Evolutionary conservation across 441 rosid species (phyloP), one percentile per base, ranked within the genome.

Genomic region (Arabidopsis lyrata): DNA sequence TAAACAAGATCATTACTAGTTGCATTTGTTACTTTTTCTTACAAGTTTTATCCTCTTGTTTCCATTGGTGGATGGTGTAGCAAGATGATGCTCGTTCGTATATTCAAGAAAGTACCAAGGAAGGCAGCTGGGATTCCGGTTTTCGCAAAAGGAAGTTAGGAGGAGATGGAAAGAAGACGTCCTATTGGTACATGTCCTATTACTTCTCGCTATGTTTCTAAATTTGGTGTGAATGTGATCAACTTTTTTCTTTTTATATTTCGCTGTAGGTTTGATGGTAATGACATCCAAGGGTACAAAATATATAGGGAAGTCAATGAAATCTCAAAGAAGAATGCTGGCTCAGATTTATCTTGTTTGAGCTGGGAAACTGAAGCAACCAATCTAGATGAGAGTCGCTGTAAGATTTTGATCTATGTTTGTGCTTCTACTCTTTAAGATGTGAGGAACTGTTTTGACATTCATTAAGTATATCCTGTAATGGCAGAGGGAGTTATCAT

Each of bases 281-380:
- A 78, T 83, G 70, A 85, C 60, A 73, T 75, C 55, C 80, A 82
- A 27, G 97, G 96, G 38, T 83, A 91, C 75, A 87, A 96, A 82
- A 68, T 93, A 78, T 90, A 91, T 76, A 86, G 63, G 78, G 96
- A 86, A 78, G 82, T 84, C 27, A 79, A 57, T 24, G 78, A 78
- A 69, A 61, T 45, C 65, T 73, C 67, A 59, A 27, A 62, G 32
- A 83, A 81, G 55, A 83, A 79, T 74, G 67, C 74, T 31, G 62
- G 68, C 80, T 76, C 63, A 71, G 66, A 58, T 78, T 22, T 48
- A 54, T 77, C 83, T 8, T 68, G 55, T 77, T 60, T 72, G 73
- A 73, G 68, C 31, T 91, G 96, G 98, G 88, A 90, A 86, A 93
- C 89, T 55, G 75, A 91, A 74, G 96, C 98, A 60, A 88, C 93